Evolutionary conservation across 176 grass and related monocot genomes (phyloP), one percentile per base, ranked within the genome.

Genomic region (Areca catechu): DNA sequence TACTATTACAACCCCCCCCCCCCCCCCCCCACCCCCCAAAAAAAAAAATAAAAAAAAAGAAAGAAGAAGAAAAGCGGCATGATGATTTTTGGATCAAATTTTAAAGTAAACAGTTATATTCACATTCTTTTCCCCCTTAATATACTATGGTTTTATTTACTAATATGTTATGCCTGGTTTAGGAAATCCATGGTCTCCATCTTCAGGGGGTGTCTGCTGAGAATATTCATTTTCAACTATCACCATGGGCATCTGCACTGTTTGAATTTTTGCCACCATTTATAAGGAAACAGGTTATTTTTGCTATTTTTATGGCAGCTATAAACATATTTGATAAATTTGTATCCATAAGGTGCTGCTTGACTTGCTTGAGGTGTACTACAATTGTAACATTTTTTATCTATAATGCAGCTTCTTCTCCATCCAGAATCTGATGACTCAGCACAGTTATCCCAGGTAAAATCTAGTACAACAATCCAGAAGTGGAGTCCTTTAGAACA

Each of bases 101-200:
- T 21, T 15, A 18, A 27, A 66, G 54, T 63, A 68, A 47, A 71
- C 17, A 74, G 48, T 58, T 58, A 24, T 54, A 22, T 66, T 47
- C 71, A 15, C 25, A 48, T 60, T 66, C 1, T 60, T 71, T 71
- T 12, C 10, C 34, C 34, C 7, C 34, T 12, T 29, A 29, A 29
- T 43, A 1, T 43, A 43, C 9, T 43, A 5, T 43, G 1, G 10
- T 43, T 43, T 43, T 43, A 12, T 43, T 43, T 3, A 12, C 34
- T 3, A 43, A 43, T 43, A 7, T 43, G 34, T 43, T 53, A 49
- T 62, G 61, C 16, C 49, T 80, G 47, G 14, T 62, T 71, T 85
- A 98, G 93, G 93, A 98, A 98, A 92, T 98, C 58, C 82, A 98
- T 73, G 79, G 81, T 24, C 87, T 98, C 24, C 93, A 98, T 5